These are phyloP conservation scores for Pseudocohnilembus persalinus DNA, from an alignment of 169 alveolate genomes.

Conservation along the genomic window DNA sequence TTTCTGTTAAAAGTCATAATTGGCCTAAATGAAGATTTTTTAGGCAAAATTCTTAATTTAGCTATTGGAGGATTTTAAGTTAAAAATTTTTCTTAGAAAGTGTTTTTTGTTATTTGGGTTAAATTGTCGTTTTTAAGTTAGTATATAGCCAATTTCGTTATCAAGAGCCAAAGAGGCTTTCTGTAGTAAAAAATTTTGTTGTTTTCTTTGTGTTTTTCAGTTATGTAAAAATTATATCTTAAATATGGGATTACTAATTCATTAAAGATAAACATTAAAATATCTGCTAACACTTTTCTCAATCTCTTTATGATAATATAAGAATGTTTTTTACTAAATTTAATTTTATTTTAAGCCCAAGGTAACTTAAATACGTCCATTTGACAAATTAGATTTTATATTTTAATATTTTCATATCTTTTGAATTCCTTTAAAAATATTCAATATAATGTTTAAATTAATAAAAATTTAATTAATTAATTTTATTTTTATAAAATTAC, in stretches of 20 bases:
- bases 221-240: slow-evolving; percentile 45
- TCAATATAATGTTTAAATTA: slow-evolving; percentile 7
- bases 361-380: slow-evolving; percentile 32
- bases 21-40: slow-evolving; percentile 42
- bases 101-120: neutral
- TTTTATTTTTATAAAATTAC: no score
- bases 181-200: slow-evolving; percentile 39
- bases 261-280: slow-evolving; percentile 18
- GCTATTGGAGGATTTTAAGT: slow-evolving; percentile 21
- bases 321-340: neutral
- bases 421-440: neutral
- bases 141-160: slow-evolving; percentile 22
- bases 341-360: slow-evolving; percentile 19
- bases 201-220: slow-evolving; percentile 40
- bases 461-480: neutral
- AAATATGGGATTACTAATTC: slow-evolving; percentile 26
- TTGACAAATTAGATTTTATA: slow-evolving; percentile 21
- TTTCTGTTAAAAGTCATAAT: slow-evolving; percentile 42
- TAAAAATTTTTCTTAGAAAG: slow-evolving; percentile 1
- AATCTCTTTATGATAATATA: neutral
- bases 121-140: slow-evolving; percentile 13
- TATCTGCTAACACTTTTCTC: slow-evolving; percentile 14
- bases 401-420: slow-evolving; percentile 42
- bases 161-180: slow-evolving; percentile 37
- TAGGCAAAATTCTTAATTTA: slow-evolving; percentile 42